Conservation (phyloP, 176 grass and related monocot genomes). For the Canna indica region DNA sequence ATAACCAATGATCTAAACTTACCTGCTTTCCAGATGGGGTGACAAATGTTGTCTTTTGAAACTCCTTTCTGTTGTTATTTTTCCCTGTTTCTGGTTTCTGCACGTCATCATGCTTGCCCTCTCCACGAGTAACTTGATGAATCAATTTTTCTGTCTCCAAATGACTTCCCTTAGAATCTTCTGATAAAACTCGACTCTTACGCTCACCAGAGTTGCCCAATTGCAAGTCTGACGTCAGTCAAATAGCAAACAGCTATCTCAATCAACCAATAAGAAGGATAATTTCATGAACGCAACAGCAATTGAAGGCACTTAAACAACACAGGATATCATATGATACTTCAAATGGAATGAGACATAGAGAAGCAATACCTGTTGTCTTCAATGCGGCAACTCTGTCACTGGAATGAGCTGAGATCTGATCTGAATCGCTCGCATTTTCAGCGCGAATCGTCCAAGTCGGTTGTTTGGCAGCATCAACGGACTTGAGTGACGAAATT, state of each 20-base stretch:
- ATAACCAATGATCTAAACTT: background rate
- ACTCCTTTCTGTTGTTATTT: conserved; percentile 13
- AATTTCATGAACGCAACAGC: background rate
- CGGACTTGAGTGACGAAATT: conserved; percentile 15
- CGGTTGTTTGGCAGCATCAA: conserved; percentile 17
- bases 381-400: background rate
- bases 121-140: conserved; percentile 7
- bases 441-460: conserved; percentile 11
- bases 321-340: background rate
- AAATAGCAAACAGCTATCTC: background rate
- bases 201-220: conserved; percentile 39
- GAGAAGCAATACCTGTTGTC: background rate
- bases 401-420: background rate
- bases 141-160: background rate
- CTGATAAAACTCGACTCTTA: conserved; percentile 60
- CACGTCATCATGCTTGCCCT: background rate
- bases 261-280: background rate
- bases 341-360: background rate
- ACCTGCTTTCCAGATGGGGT: background rate
- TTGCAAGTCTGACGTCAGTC: conserved; percentile 28
- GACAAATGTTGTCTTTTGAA: background rate
- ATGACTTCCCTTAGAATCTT: conserved; percentile 19
- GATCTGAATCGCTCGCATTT: conserved; percentile 1
- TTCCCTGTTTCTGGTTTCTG: conserved; percentile 1
- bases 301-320: background rate